Evolutionary conservation across 345 rosid genomes (phyloP).

Genomic region (Excoecaria agallocha): DNA sequence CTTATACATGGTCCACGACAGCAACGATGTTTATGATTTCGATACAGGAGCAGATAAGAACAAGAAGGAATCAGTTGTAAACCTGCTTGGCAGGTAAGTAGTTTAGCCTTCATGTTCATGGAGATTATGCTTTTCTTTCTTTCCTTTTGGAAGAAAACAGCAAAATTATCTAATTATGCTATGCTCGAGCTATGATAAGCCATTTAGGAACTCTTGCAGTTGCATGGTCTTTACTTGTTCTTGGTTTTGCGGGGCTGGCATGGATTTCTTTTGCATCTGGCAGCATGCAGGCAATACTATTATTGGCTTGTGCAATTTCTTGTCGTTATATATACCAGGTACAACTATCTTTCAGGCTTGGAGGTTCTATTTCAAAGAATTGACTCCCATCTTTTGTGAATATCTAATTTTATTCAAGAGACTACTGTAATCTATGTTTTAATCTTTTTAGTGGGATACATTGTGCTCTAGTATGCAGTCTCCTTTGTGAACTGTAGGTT

Average conservation of each 20-base stretch:
- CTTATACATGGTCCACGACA: conserved; percentile 40
- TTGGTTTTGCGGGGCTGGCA: conserved; percentile 58
- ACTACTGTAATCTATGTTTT: too few relatives aligned
- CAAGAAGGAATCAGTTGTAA: conserved; percentile 88
- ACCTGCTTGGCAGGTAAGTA: conserved; percentile 72
- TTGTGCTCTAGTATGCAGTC: too few relatives aligned
- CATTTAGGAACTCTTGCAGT: conserved; percentile 58
- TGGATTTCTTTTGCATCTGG: conserved; percentile 58
- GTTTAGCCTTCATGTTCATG: conserved; percentile 10
- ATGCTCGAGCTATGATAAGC: conserved; percentile 38
- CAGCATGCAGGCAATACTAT: conserved; percentile 50
- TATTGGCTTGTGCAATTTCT: conserved; percentile 57
- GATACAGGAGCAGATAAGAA: conserved; percentile 93
- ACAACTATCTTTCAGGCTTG: background rate
- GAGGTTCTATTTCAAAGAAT: background rate
- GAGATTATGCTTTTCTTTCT: background rate
- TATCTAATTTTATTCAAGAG: background rate
- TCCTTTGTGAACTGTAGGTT: too few relatives aligned
- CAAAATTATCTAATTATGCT: conserved; percentile 14
- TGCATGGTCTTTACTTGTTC: conserved; percentile 50
- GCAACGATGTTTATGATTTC: conserved; percentile 94
- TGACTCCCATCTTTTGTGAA: background rate
- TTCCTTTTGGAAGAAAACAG: background rate
- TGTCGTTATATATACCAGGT: conserved; percentile 92
- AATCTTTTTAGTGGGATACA: too few relatives aligned